phyloP scores from a whole-genome alignment of 257 asterid species.

The Eucommia ulmoides region DNA sequence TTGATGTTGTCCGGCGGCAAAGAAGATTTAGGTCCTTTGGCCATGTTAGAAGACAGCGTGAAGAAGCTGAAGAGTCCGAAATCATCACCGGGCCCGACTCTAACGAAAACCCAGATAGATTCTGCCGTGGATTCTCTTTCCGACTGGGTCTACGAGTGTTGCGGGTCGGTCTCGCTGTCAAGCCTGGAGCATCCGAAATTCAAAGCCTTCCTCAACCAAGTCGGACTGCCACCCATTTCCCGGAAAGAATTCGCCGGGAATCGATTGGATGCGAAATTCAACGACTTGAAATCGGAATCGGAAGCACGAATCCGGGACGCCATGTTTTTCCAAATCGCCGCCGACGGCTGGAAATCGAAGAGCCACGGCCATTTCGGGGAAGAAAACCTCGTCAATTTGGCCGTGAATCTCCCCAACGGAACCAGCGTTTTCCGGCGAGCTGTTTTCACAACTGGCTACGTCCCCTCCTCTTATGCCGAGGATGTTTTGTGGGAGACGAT shows the following conservation, averaged over 20 bases:
- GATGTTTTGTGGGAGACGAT: slow-evolving; percentile 78
- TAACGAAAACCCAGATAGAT: slow-evolving; percentile 62
- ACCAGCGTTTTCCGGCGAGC: slow-evolving; percentile 66
- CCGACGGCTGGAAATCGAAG: slow-evolving; percentile 75
- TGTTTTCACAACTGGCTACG: slow-evolving; percentile 52
- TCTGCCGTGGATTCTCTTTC: slow-evolving; percentile 60
- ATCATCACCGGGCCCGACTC: slow-evolving; percentile 40
- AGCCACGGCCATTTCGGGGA: slow-evolving; percentile 24
- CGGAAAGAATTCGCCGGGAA: slow-evolving; percentile 47
- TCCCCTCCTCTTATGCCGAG: slow-evolving; percentile 68
- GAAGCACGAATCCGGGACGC: slow-evolving; percentile 90
- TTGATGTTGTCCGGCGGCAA: slow-evolving; percentile 81
- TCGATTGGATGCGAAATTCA: slow-evolving; percentile 57
- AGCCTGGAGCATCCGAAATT: slow-evolving; percentile 89
- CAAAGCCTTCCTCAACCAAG: slow-evolving; percentile 65
- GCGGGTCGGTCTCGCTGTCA: slow-evolving; percentile 76
- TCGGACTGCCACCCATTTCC: slow-evolving; percentile 64
- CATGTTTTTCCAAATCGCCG: slow-evolving; percentile 86
- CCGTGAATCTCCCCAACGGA: slow-evolving; percentile 92
- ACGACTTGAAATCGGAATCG: slow-evolving; percentile 51
- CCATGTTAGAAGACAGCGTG: slow-evolving; percentile 82
- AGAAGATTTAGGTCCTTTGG: slow-evolving; percentile 84
- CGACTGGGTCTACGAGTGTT: slow-evolving; percentile 87
- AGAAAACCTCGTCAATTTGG: slow-evolving; percentile 54
- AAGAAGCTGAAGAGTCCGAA: slow-evolving; percentile 83